Percentiles rank a stretch among this genome's conserved stretches.
These are phyloP conservation scores for Acanthochlamys bracteata DNA, from an alignment of 106 monocot genomes.

Conservation along the genomic window DNA sequence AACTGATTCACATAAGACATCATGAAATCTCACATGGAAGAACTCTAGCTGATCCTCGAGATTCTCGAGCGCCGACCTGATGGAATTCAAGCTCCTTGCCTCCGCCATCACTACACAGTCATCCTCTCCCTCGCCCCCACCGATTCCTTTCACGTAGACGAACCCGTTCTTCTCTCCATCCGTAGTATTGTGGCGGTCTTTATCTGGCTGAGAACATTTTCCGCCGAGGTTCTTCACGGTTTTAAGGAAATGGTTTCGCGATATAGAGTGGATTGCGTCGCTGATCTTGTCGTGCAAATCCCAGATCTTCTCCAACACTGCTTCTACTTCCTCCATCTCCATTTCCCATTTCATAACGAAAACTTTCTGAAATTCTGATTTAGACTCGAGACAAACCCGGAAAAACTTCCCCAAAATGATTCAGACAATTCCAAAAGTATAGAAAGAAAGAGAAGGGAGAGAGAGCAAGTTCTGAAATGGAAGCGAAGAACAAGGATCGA, in stretches of 20 bases:
- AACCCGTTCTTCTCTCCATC: slow-evolving; percentile 25
- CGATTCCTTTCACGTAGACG: slow-evolving; percentile 35
- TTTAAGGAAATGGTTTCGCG: slow-evolving; percentile 41
- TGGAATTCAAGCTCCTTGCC: slow-evolving; percentile 51
- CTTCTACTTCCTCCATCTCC: slow-evolving; percentile 45
- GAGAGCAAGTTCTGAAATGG: no score
- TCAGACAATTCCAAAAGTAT: no score
- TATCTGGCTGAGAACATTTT: neutral
- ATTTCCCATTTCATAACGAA: slow-evolving; percentile 48
- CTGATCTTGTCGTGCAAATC: slow-evolving; percentile 73
- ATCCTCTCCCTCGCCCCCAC: slow-evolving; percentile 9
- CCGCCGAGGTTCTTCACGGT: slow-evolving; percentile 16
- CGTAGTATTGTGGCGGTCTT: neutral
- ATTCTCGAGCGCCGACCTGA: slow-evolving; percentile 54
- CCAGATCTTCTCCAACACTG: slow-evolving; percentile 59
- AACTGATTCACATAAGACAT: neutral
- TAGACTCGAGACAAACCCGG: no score
- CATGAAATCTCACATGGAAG: slow-evolving; percentile 34
- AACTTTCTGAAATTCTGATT: no score
- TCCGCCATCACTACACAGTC: slow-evolving; percentile 25
- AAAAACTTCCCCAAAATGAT: no score
- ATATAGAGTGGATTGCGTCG: slow-evolving; percentile 68
- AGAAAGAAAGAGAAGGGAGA: no score
- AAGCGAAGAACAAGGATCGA: no score
- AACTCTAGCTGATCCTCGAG: slow-evolving; percentile 70